Conservation (phyloP, 2,329 filamentous ascomycete genomes). For the Ceratocystis colombiana region DNA sequence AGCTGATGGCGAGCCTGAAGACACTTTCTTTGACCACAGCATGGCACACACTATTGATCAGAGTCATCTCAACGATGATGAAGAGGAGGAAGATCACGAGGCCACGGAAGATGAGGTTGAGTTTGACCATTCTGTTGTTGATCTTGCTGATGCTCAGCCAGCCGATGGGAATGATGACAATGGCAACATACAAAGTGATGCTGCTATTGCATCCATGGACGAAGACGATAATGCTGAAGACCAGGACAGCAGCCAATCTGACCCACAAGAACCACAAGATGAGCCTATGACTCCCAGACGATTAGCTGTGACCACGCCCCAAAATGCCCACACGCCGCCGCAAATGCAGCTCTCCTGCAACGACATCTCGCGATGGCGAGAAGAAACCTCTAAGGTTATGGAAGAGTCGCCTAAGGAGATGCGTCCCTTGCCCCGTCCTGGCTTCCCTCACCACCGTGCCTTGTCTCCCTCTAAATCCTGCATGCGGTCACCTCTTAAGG, state of each 20-base stretch:
- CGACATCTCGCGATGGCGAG: constrained; percentile 37
- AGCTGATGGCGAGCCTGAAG: constrained; percentile 16
- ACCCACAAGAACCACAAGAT: neutral
- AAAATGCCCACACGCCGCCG: constrained; percentile 32
- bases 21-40: constrained; percentile 22
- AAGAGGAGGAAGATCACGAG: neutral
- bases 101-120: constrained; percentile 1
- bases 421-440: constrained; percentile 33
- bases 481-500: constrained; percentile 47
- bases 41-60: constrained; percentile 25
- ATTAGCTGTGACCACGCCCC: neutral
- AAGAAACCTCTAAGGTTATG: constrained; percentile 33
- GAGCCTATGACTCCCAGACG: neutral
- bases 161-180: neutral
- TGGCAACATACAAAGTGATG: constrained; percentile 20
- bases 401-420: constrained; percentile 26
- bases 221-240: constrained; percentile 4
- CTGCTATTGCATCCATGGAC: constrained; percentile 21
- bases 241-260: neutral
- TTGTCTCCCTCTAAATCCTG: constrained; percentile 49
- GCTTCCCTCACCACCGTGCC: constrained; percentile 39
- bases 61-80: constrained; percentile 18
- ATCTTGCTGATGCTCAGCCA: neutral
- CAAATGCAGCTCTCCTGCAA: constrained; percentile 37
- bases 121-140: neutral